A percentile compares a stretch with the other conserved stretches of the same genome.
These are phyloP conservation scores for Nothophytophthora sp. DNA, from an alignment of 352 stramenopile species.

Conservation along the genomic window DNA sequence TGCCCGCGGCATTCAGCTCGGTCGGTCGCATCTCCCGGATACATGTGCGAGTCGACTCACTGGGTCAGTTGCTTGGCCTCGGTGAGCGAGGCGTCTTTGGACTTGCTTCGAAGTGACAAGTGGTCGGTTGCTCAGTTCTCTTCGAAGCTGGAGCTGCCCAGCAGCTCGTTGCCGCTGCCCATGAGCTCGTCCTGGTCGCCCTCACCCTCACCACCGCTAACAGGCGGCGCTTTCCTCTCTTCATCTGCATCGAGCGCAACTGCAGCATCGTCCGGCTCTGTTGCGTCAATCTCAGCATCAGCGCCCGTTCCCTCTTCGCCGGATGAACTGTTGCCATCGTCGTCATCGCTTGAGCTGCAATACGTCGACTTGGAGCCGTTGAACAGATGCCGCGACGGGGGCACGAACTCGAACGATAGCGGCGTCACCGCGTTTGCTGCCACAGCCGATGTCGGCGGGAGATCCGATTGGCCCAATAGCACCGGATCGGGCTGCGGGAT, in stretches of 20 bases:
- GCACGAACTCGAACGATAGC: slow-evolving; percentile 65
- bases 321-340: slow-evolving; percentile 53
- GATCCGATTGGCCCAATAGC: slow-evolving; percentile 63
- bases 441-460: slow-evolving; percentile 26
- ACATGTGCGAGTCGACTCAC: no score
- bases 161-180: slow-evolving; percentile 73
- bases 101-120: no score
- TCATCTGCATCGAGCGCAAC: slow-evolving; percentile 43
- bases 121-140: slow-evolving; percentile 33
- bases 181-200: slow-evolving; percentile 75
- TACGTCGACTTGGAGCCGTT: slow-evolving; percentile 64
- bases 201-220: slow-evolving; percentile 29
- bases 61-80: not conserved
- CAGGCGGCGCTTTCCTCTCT: slow-evolving; percentile 15
- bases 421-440: slow-evolving; percentile 27
- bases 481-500: slow-evolving; percentile 73
- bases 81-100: no score
- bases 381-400: slow-evolving; percentile 77
- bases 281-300: slow-evolving; percentile 31
- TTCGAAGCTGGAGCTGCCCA: slow-evolving; percentile 64
- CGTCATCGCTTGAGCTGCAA: slow-evolving; percentile 58
- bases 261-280: slow-evolving; percentile 12
- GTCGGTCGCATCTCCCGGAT: no score
- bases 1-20: no score
- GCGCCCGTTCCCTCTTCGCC: slow-evolving; percentile 42